Evolutionary conservation across 805 yeast genomes (phyloP).

Genomic region (Monosporozyma unispora): DNA sequence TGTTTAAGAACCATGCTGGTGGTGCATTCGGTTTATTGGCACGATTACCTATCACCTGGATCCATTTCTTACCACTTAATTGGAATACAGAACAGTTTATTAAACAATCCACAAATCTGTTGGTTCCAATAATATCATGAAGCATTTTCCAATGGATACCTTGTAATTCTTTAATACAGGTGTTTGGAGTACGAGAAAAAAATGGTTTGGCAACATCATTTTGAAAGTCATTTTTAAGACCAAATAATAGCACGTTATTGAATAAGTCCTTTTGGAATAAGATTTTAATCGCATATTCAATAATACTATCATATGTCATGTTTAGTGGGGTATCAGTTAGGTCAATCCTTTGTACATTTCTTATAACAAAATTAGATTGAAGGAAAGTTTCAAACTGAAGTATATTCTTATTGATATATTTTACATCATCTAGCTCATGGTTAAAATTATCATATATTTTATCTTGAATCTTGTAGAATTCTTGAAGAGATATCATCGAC

Average conservation of each 20-base stretch:
- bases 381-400: not conserved
- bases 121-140: constrained; percentile 33
- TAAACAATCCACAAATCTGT: constrained; percentile 33
- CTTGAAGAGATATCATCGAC: constrained; percentile 1
- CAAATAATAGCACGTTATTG: constrained; percentile 35
- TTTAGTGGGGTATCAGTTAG: not conserved
- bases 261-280: constrained; percentile 23
- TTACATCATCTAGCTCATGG: not conserved
- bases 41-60: constrained; percentile 20
- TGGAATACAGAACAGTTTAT: constrained; percentile 31
- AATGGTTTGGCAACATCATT: constrained; percentile 22
- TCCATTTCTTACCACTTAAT: constrained; percentile 2
- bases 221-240: constrained; percentile 33
- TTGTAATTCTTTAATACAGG: constrained; percentile 35
- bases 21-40: constrained; percentile 13
- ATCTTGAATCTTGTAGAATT: not conserved
- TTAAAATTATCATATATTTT: not conserved
- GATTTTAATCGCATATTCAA: constrained; percentile 34
- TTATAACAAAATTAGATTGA: not conserved
- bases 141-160: constrained; percentile 37
- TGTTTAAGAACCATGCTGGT: constrained; percentile 10
- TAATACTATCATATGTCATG: constrained; percentile 25
- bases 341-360: not conserved
- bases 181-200: constrained; percentile 31
- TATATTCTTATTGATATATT: not conserved